Conservation (phyloP, 2,329 filamentous ascomycete species). For the Clathrospora elynae region DNA sequence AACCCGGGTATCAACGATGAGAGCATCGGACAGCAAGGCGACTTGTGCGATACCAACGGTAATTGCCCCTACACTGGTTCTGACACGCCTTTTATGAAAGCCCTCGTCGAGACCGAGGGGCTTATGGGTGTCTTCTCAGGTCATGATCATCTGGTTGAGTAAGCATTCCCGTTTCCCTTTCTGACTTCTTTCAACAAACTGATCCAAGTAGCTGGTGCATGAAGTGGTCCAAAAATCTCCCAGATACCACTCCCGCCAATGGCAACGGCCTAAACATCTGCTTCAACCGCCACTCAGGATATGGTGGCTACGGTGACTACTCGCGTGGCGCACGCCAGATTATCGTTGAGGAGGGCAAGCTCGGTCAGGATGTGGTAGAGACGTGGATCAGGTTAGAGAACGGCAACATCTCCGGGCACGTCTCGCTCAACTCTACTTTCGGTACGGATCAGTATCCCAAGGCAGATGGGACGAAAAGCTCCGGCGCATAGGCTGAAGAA, state of each 20-base stretch:
- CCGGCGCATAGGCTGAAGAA: constrained; percentile 11
- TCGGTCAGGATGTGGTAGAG: constrained; percentile 53
- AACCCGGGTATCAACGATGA: constrained; percentile 50
- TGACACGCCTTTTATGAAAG: constrained; percentile 67
- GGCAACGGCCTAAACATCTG: constrained; percentile 58
- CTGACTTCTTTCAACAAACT: not conserved
- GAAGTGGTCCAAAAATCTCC: constrained; percentile 45
- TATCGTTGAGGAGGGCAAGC: constrained; percentile 51
- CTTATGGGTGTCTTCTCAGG: constrained; percentile 60
- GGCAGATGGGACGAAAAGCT: constrained; percentile 17
- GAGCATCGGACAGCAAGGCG: constrained; percentile 30
- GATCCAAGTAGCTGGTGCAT: constrained; percentile 42
- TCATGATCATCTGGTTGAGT: constrained; percentile 62
- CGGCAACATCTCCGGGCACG: constrained; percentile 56
- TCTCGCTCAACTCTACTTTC: constrained; percentile 65
- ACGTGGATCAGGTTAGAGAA: constrained; percentile 68
- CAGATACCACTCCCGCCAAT: constrained; percentile 37
- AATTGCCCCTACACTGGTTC: constrained; percentile 51
- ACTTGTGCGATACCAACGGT: constrained; percentile 19
- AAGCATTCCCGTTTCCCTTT: not conserved
- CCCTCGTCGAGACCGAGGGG: constrained; percentile 60
- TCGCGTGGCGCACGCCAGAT: constrained; percentile 65
- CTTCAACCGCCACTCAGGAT: constrained; percentile 69
- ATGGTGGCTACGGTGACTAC: constrained; percentile 71
- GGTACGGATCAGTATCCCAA: constrained; percentile 60